A percentile compares a stretch with the other conserved stretches of the same genome.
Evolutionary conservation across 805 yeast species (phyloP).

Genomic region (Yarrowia sp.): DNA sequence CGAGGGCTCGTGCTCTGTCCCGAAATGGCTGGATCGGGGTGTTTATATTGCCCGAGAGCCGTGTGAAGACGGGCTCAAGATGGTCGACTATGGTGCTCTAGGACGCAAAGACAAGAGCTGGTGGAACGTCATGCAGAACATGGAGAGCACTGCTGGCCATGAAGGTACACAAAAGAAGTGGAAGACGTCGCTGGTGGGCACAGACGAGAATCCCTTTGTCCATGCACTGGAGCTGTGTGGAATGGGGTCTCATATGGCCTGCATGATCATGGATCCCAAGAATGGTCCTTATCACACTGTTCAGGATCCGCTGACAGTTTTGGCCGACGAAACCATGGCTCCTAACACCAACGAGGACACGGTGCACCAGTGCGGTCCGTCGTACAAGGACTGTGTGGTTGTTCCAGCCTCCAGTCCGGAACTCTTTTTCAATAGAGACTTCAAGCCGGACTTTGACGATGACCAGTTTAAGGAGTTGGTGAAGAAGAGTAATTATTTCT

Average conservation of each 20-base stretch:
- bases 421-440: not conserved
- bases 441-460: not conserved
- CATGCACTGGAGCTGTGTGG: constrained; percentile 5
- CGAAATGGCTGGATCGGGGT: constrained; percentile 10
- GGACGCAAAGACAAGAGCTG: not conserved
- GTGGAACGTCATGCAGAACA: constrained; percentile 1
- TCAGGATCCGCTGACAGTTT: not conserved
- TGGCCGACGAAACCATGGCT: not conserved
- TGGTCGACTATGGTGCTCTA: not conserved
- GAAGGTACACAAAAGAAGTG: not conserved
- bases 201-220: not conserved
- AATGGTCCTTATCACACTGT: constrained; percentile 6
- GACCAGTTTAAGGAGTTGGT: constrained; percentile 2
- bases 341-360: constrained; percentile 3
- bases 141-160: not conserved
- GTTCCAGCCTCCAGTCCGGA: not conserved
- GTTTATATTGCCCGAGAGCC: not conserved
- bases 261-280: constrained; percentile 5
- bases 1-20: not conserved
- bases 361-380: constrained; percentile 1
- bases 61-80: constrained; percentile 8
- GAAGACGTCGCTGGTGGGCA: not conserved
- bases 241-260: not conserved
- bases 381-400: constrained; percentile 25
- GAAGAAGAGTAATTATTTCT: not conserved